A percentile compares a stretch with the other conserved stretches of the same genome.
Evolutionary conservation across 164 flowering plant genomes (phyloP).

Genomic region (Saururus chinensis): DNA sequence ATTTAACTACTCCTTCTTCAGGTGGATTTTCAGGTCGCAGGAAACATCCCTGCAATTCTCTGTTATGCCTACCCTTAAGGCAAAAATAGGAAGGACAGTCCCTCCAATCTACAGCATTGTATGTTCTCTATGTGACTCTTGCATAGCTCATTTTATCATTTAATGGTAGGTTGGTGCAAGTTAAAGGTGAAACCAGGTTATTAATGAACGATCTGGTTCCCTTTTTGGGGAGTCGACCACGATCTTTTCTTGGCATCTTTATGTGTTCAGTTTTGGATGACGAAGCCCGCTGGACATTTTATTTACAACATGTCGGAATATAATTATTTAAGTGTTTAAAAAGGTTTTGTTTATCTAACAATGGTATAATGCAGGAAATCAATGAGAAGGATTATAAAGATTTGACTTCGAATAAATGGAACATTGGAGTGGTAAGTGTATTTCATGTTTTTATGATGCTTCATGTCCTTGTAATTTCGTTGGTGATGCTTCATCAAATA

Average conservation of each 20-base stretch:
- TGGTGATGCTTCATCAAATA: not conserved
- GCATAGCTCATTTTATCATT: not conserved
- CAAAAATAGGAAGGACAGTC: conserved; percentile 21
- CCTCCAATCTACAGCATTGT: conserved; percentile 91
- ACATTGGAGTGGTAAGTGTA: conserved; percentile 80
- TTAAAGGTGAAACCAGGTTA: too few relatives aligned
- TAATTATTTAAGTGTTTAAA: not conserved
- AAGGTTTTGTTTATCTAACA: not conserved
- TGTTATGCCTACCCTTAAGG: conserved; percentile 64
- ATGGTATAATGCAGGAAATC: conserved; percentile 58
- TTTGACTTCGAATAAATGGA: conserved; percentile 61
- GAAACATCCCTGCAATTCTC: conserved; percentile 67
- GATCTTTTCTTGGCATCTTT: too few relatives aligned
- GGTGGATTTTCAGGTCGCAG: conserved; percentile 87
- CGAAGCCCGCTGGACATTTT: too few relatives aligned
- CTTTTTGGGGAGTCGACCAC: too few relatives aligned
- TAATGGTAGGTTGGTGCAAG: too few relatives aligned
- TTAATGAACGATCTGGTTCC: too few relatives aligned
- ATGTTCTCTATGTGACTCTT: conserved; percentile 14
- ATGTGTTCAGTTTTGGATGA: too few relatives aligned
- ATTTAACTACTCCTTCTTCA: conserved; percentile 16
- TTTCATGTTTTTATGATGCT: not conserved
- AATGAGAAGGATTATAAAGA: conserved; percentile 66
- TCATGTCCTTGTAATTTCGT: not conserved
- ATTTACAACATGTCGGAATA: not conserved